Evolutionary conservation across 306 rosid genomes (phyloP).

Genomic region (Casuarina cunninghamiana): DNA sequence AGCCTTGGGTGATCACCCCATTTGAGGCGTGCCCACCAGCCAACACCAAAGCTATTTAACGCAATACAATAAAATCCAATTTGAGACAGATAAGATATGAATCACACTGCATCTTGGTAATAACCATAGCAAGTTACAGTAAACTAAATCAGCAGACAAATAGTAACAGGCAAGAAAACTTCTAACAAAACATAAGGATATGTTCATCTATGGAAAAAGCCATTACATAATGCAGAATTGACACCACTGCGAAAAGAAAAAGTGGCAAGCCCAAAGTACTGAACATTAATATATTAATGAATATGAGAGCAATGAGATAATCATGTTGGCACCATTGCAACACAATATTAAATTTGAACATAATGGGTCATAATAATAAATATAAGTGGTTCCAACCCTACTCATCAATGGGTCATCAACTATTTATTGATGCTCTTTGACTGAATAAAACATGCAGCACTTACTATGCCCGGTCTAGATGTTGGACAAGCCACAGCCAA

Average conservation of each 20-base stretch:
- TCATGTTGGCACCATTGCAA: not conserved
- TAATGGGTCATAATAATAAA: not conserved
- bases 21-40: constrained; percentile 88
- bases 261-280: not conserved
- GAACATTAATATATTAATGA: not conserved
- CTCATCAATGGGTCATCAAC: not conserved
- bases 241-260: not conserved
- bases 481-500: not conserved
- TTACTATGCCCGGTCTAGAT: not conserved
- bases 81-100: not conserved
- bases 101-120: not conserved
- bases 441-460: not conserved
- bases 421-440: not conserved
- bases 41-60: constrained; percentile 72
- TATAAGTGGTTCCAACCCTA: not conserved
- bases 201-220: not conserved
- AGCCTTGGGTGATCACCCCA: constrained; percentile 68
- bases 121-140: constrained; percentile 4
- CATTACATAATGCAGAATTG: not conserved
- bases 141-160: constrained; percentile 19
- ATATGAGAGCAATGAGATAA: not conserved
- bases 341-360: not conserved
- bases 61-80: not conserved
- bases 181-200: not conserved
- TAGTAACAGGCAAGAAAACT: constrained; percentile 4